Percentiles rank a stretch among this genome's conserved stretches.
phyloP scores from a whole-genome alignment of 441 rosid genomes.

The Bocquillonia castaneifolia region DNA sequence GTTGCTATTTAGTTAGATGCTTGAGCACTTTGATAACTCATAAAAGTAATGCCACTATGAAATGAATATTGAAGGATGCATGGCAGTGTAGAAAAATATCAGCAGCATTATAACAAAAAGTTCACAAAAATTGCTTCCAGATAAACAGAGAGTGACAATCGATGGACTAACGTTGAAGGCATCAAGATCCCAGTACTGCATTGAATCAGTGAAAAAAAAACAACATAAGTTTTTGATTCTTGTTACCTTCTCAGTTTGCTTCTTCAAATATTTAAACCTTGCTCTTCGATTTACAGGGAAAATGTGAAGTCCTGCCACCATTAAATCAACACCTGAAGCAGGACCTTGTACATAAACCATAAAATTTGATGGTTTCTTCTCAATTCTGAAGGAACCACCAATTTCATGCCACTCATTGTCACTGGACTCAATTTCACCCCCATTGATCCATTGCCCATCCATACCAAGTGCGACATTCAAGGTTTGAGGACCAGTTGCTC shows the following conservation, averaged over 20 bases:
- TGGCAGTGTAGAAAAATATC: background rate
- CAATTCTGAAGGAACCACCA: slow-evolving; percentile 79
- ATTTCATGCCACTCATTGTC: slow-evolving; percentile 73
- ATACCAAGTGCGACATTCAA: slow-evolving; percentile 75
- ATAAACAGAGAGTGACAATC: background rate
- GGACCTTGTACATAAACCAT: slow-evolving; percentile 91
- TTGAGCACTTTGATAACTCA: too few species aligned
- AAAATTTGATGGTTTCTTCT: slow-evolving; percentile 65
- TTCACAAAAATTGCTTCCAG: background rate
- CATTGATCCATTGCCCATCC: slow-evolving; percentile 78
- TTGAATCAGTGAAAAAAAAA: background rate
- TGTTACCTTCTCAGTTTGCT: slow-evolving; percentile 62
- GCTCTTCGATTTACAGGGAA: slow-evolving; percentile 63
- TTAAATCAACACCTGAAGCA: slow-evolving; percentile 58
- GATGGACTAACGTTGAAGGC: background rate
- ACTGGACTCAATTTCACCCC: slow-evolving; percentile 64
- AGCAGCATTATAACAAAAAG: background rate
- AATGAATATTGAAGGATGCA: background rate
- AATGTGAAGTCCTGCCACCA: slow-evolving; percentile 70
- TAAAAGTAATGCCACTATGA: too few species aligned
- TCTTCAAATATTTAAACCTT: slow-evolving; percentile 53
- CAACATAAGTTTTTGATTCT: background rate
- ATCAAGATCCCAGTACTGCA: background rate
- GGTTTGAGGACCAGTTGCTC: slow-evolving; percentile 56
- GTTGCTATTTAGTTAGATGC: background rate